A percentile compares a stretch with the other conserved stretches of the same genome.
Conservation (phyloP, 345 rosid genomes). For the Noccaea caerulescens region DNA sequence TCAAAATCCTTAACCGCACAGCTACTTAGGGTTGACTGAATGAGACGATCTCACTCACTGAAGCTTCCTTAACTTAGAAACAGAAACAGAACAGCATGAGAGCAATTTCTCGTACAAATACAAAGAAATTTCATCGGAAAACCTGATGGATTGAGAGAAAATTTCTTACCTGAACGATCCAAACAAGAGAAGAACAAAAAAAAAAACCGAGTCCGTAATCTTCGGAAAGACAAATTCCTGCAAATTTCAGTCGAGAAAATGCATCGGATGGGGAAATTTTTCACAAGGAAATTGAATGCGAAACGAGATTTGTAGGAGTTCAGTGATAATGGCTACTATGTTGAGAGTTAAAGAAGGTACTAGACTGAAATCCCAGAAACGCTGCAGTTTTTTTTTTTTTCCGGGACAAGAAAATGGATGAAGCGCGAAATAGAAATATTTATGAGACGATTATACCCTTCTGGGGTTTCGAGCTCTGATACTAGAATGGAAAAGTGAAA, state of each 20-base stretch:
- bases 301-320: not conserved
- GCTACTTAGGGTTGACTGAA: not conserved
- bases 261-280: not conserved
- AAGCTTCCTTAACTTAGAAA: constrained; percentile 5
- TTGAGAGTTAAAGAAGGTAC: not conserved
- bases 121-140: not conserved
- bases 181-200: not conserved
- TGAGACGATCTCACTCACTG: constrained; percentile 18
- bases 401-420: constrained; percentile 6
- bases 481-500: constrained; percentile 12
- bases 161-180: not conserved
- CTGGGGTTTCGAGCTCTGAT: constrained; percentile 17
- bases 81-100: constrained; percentile 28
- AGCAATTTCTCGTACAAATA: not conserved
- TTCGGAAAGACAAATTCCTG: not conserved
- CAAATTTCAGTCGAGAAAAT: constrained; percentile 7
- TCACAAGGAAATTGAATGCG: not conserved
- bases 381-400: constrained; percentile 12
- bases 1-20: constrained; percentile 5
- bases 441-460: constrained; percentile 30
- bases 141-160: not conserved
- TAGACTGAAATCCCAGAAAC: not conserved
- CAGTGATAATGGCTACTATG: not conserved
- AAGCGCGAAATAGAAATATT: constrained; percentile 40
- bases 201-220: not conserved